Base-by-base conservation (phyloP, 2,329 filamentous ascomycete genomes). In the Talaromyces verruculosus region DNA sequence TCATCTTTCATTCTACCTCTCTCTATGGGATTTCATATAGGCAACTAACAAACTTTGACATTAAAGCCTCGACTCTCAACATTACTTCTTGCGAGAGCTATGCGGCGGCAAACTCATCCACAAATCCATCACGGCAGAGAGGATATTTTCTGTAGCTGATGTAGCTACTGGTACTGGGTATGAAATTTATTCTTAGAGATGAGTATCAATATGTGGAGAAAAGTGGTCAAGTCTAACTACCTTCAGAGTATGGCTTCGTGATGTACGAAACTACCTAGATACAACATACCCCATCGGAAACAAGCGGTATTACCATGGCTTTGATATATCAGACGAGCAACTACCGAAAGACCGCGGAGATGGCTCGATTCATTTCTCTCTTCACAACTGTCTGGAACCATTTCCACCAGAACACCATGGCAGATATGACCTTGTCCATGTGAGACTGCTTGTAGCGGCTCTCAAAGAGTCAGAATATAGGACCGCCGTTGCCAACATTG, bases 121-220 rank as follows among this genome's bases (percentile, higher is more conserved):
- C 65, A 74, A 71, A 53, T 67, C 68, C 0, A 75, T 75, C 22
- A 67, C 72, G 0, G 63, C 47, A 11, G 66, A 67, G 4, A 51
- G 65, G 1, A 53, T 75, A 11, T 65, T 63, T 1, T 37, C 68
- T 2, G 58, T 76, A 10, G 73, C 73, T 10, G 74, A 75, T 43
- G 22, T 74, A 7, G 74, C 68, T 2, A 74, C 73, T n/a, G 74
- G 73, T 4, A 76, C 73, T 3, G 74, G 74, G 73, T 74, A 69
- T 15, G 37, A 28, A 30, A 39, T 53, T 13, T 2, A 35, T 51
- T 8, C 11, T 2, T 1, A 3, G 1, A 5, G n/a, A 25, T 25
- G 11, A 25, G 25, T 1, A n/a, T 33, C 30, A 25, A 25, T 33
- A 33, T 28, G 59, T 30, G 19, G 15, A 15, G 25, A 25, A 25